These are phyloP conservation scores for Abortiporus biennis DNA, from an alignment of 1,284 basidiomycete genomes.

Conservation along the genomic window DNA sequence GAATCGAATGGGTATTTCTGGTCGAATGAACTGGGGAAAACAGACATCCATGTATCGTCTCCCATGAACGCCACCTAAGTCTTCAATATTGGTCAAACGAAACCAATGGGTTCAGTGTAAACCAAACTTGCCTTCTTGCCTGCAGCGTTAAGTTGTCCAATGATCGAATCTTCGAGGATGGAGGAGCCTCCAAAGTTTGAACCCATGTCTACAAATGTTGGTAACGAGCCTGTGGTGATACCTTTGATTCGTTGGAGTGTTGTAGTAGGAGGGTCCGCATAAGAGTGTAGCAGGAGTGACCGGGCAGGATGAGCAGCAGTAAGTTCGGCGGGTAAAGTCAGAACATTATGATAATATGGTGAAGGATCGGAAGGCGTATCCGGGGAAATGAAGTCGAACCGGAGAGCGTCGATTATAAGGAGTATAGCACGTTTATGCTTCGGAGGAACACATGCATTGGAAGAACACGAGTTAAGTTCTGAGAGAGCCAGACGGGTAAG, in stretches of 20 bases:
- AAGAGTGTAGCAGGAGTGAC: conserved; percentile 85
- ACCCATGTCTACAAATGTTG: conserved; percentile 93
- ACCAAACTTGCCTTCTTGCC: conserved; percentile 51
- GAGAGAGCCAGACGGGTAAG: conserved; percentile 77
- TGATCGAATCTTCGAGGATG: conserved; percentile 83
- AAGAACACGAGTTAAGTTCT: conserved; percentile 43
- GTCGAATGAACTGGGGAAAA: conserved; percentile 81
- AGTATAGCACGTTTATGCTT: conserved; percentile 80
- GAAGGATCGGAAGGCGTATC: conserved; percentile 55
- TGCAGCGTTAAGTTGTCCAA: conserved; percentile 51
- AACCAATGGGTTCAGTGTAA: background rate
- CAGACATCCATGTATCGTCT: conserved; percentile 93
- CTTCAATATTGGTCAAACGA: conserved; percentile 14
- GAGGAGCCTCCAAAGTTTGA: conserved; percentile 87
- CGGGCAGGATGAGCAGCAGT: conserved; percentile 54
- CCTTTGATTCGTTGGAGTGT: conserved; percentile 96
- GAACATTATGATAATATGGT: conserved; percentile 75
- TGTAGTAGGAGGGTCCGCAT: conserved; percentile 92
- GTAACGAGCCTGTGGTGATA: conserved; percentile 91
- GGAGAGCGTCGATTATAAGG: conserved; percentile 88
- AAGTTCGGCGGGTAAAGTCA: conserved; percentile 75
- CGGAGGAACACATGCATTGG: conserved; percentile 42
- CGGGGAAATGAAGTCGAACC: conserved; percentile 91
- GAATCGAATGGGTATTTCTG: conserved; percentile 87
- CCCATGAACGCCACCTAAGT: conserved; percentile 78